phyloP scores from a whole-genome alignment of 2,329 filamentous ascomycete genomes.

The Ophiocordyceps camponoti-leonardi region DNA sequence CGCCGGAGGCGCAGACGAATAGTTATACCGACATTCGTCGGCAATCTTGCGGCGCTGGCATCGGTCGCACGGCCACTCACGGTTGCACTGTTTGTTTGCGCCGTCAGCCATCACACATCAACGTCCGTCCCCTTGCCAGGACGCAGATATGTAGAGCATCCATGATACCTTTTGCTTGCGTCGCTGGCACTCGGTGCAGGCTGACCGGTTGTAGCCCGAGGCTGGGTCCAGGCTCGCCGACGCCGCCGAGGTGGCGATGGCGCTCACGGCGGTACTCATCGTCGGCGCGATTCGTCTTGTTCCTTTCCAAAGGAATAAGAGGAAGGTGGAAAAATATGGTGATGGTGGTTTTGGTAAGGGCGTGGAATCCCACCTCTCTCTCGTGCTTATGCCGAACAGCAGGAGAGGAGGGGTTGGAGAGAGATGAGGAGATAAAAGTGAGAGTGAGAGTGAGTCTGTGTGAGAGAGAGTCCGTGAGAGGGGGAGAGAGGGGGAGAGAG shows the following conservation, averaged over 20 bases:
- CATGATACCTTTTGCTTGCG: slow-evolving; percentile 19
- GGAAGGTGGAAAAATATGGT: too few species aligned
- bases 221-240: not conserved
- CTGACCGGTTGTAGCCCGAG: slow-evolving; percentile 11
- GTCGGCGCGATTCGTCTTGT: not conserved
- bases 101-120: not conserved
- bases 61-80: slow-evolving; percentile 15
- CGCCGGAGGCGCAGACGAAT: not conserved
- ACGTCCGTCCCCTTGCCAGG: not conserved
- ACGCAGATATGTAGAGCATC: not conserved
- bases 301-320: not conserved
- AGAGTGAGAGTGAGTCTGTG: too few species aligned
- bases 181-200: slow-evolving; percentile 25
- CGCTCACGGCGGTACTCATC: not conserved
- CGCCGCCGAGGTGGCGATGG: not conserved
- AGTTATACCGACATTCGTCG: slow-evolving; percentile 11
- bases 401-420: not conserved
- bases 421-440: not conserved
- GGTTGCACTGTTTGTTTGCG: slow-evolving; percentile 10
- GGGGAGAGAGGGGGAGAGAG: not conserved
- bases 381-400: not conserved
- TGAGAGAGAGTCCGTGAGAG: too few species aligned
- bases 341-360: too few species aligned
- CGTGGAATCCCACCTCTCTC: too few species aligned
- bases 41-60: slow-evolving; percentile 14